Conservation (phyloP, 495 filamentous ascomycete species). For the Penicillium herquei region DNA sequence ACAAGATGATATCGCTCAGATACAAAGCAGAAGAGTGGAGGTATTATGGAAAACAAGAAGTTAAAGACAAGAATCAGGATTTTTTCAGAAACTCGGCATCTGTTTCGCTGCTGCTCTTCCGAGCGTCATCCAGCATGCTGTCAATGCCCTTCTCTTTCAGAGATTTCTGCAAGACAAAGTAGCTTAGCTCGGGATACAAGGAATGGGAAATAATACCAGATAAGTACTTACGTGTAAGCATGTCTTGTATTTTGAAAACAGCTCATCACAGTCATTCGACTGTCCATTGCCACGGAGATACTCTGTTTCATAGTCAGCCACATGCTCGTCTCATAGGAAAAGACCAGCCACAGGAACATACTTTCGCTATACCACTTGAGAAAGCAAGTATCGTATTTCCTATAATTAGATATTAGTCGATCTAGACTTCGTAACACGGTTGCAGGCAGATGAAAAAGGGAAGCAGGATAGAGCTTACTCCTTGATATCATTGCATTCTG, state of each 20-base stretch:
- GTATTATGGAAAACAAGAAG: not conserved
- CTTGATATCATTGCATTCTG: constrained; percentile 84
- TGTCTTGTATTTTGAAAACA: constrained; percentile 82
- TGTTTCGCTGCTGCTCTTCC: constrained; percentile 76
- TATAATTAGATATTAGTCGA: constrained; percentile 31
- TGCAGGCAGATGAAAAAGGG: constrained; percentile 8
- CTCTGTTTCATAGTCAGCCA: constrained; percentile 50
- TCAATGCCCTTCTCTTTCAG: constrained; percentile 85
- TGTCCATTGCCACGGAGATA: constrained; percentile 78
- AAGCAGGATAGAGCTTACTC: constrained; percentile 55
- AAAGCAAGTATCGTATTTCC: constrained; percentile 89
- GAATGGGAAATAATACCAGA: not conserved
- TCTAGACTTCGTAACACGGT: not conserved
- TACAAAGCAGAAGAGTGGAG: constrained; percentile 5
- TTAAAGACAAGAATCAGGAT: constrained; percentile 10
- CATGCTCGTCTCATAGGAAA: not conserved
- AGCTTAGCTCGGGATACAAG: not conserved
- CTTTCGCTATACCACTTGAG: constrained; percentile 97
- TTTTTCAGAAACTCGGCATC: constrained; percentile 68
- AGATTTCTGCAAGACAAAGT: constrained; percentile 54
- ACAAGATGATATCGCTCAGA: too few species aligned
- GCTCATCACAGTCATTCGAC: constrained; percentile 75
- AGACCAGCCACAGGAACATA: constrained; percentile 35
- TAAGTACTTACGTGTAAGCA: constrained; percentile 67
- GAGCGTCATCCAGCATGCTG: constrained; percentile 78